Evolutionary conservation across 1,139 yeast genomes (phyloP), one percentile per base, ranked within the genome.

Genomic region (Yamadazyma trypodendri): DNA sequence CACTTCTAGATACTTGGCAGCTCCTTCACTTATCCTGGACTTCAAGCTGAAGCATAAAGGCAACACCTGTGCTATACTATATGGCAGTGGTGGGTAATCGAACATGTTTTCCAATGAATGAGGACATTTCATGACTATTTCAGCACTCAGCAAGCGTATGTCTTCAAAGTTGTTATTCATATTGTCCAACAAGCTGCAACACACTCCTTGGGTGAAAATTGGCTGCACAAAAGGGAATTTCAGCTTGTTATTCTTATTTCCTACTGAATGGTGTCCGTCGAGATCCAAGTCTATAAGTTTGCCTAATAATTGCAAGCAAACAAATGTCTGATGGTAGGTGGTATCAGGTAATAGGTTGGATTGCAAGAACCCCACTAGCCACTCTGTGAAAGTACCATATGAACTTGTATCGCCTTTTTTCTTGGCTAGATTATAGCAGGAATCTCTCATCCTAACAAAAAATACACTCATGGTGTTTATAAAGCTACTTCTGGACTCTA

Each of bases 21-120:
- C 96, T 18, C 90, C 83, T 45, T 90, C 97, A 36, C 89, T 84
- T 43, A 72, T 78, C 40, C 89, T 75, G 16, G 90, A 94, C 34
- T 80, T 77, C 48, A 77, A 65, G 35, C 79, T 80, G 5, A 63
- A 52, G 34, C 87, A 57, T 55, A 81, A 62, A 0, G 52, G 44
- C 17, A 72, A 46, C 0, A 83, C 17, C 10, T 23, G 35, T 18
- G 17, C 17, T 4, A 11, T 11, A 5, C n/a, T 9, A 32, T 24
- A 25, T 14, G 23, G 28, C 17, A 14, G 17, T 3, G 6, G 4
- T 8, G 18, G 4, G 12, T 18, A 23, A 16, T 6, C 17, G 10
- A 28, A 12, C 5, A 9, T 4, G 7, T 24, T 12, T n/a, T 6
- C 14, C 15, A 18, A 10, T 4, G 22, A 16, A 4, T 9, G 10